Conservation (phyloP, 495 filamentous ascomycete genomes). For the Aspergillus funiculosus region DNA sequence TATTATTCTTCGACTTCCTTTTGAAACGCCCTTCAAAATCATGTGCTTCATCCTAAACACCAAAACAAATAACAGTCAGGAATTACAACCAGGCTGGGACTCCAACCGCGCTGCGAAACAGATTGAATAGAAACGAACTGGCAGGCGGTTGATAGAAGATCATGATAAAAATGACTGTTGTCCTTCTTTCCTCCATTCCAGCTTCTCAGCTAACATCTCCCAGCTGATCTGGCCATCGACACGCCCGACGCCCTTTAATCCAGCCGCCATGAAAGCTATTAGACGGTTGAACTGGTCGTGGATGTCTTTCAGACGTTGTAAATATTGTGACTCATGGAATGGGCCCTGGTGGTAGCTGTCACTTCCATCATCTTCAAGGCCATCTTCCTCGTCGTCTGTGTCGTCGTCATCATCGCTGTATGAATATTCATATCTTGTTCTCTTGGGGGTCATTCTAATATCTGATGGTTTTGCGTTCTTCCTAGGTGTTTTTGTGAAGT, state of each 20-base stretch:
- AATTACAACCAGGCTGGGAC: too few relatives aligned
- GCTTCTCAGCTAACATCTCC: constrained; percentile 48
- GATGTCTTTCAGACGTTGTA: constrained; percentile 30
- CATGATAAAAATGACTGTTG: not conserved
- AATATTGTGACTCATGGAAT: constrained; percentile 25
- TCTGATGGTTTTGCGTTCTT: constrained; percentile 9
- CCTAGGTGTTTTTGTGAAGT: constrained; percentile 13
- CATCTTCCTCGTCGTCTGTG: constrained; percentile 21
- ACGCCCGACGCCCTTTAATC: constrained; percentile 43
- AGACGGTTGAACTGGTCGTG: constrained; percentile 39
- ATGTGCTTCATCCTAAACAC: too few relatives aligned
- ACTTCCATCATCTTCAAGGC: not conserved
- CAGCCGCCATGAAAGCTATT: constrained; percentile 39
- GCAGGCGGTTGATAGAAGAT: too few relatives aligned
- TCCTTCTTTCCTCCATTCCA: constrained; percentile 30
- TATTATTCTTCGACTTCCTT: too few relatives aligned
- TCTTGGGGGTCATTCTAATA: constrained; percentile 4
- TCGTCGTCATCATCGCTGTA: constrained; percentile 18
- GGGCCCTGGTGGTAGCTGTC: not conserved
- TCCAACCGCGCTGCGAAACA: too few relatives aligned
- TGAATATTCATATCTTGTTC: constrained; percentile 12
- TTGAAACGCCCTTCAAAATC: too few relatives aligned
- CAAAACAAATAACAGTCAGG: too few relatives aligned
- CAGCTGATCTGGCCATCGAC: constrained; percentile 42
- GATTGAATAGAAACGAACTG: too few relatives aligned